A percentile compares a stretch with the other conserved stretches of the same genome.
Evolutionary conservation across 345 rosid genomes (phyloP).

Genomic region (Gossypium herbaceum): DNA sequence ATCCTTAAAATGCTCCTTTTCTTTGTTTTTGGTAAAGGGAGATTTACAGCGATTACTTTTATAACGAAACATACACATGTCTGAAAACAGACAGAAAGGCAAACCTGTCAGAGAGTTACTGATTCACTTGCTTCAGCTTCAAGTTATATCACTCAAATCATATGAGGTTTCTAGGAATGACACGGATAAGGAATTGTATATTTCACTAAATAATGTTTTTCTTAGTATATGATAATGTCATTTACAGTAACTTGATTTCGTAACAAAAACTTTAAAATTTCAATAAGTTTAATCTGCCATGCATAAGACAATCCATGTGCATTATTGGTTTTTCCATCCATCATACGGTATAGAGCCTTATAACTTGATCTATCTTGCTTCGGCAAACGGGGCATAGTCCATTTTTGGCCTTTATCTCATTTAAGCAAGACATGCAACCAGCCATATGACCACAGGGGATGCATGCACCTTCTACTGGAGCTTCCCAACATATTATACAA

Average conservation of each 20-base stretch:
- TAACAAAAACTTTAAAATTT: background rate
- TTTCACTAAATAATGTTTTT: background rate
- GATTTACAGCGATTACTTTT: background rate
- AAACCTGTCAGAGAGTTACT: background rate
- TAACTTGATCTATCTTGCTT: constrained; percentile 36
- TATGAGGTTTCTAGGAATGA: background rate
- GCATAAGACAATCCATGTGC: background rate
- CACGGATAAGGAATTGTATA: background rate
- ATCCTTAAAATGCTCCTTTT: background rate
- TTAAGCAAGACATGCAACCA: constrained; percentile 53
- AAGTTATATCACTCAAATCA: background rate
- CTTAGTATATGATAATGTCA: background rate
- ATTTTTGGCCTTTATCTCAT: constrained; percentile 40
- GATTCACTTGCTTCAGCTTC: background rate
- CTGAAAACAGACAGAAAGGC: background rate
- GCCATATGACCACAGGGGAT: constrained; percentile 61
- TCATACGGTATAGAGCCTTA: constrained; percentile 45
- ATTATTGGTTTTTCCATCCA: background rate
- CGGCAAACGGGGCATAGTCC: constrained; percentile 55
- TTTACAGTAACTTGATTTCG: background rate
- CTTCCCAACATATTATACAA: constrained; percentile 54
- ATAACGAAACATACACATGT: background rate
- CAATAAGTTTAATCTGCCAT: background rate
- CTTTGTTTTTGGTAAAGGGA: background rate
- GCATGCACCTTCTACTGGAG: constrained; percentile 48